Conservation (phyloP, 2,329 filamentous ascomycete species). For the Bipolaris oryzae region DNA sequence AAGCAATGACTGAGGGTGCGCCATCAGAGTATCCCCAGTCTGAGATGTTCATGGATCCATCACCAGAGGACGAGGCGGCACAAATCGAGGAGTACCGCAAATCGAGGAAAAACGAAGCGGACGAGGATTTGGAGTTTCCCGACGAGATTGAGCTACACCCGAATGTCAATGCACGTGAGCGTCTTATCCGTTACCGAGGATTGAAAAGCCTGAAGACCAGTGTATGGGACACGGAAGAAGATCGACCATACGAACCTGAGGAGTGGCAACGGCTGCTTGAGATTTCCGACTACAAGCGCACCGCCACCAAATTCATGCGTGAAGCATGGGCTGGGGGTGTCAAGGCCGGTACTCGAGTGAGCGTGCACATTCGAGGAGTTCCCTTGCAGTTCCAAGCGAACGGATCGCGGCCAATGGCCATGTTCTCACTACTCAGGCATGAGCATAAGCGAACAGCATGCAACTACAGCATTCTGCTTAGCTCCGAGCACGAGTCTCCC, state of each 20-base stretch:
- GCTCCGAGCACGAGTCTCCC: constrained; percentile 73
- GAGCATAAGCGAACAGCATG: constrained; percentile 88
- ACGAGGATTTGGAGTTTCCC: constrained; percentile 93
- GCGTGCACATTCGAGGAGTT: constrained; percentile 72
- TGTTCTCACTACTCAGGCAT: constrained; percentile 89
- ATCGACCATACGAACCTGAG: constrained; percentile 83
- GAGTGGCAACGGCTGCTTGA: constrained; percentile 87
- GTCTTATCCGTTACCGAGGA: constrained; percentile 84
- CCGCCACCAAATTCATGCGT: constrained; percentile 74
- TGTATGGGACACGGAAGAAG: constrained; percentile 86
- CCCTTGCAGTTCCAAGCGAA: constrained; percentile 61
- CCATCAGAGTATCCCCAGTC: constrained; percentile 92
- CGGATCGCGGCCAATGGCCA: constrained; percentile 66
- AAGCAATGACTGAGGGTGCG: constrained; percentile 73
- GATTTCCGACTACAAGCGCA: constrained; percentile 86
- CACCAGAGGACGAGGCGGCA: constrained; percentile 81
- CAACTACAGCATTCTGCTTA: constrained; percentile 88
- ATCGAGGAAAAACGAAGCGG: constrained; percentile 77
- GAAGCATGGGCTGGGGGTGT: constrained; percentile 92
- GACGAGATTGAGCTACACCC: constrained; percentile 96
- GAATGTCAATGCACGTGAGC: constrained; percentile 81
- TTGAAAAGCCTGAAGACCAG: constrained; percentile 90
- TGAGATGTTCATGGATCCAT: constrained; percentile 83
- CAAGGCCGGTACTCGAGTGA: constrained; percentile 79
- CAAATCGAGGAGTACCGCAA: constrained; percentile 82